Evolutionary conservation across 2,329 filamentous ascomycete species (phyloP).

Genomic region (Zymoseptoria ardabiliae): DNA sequence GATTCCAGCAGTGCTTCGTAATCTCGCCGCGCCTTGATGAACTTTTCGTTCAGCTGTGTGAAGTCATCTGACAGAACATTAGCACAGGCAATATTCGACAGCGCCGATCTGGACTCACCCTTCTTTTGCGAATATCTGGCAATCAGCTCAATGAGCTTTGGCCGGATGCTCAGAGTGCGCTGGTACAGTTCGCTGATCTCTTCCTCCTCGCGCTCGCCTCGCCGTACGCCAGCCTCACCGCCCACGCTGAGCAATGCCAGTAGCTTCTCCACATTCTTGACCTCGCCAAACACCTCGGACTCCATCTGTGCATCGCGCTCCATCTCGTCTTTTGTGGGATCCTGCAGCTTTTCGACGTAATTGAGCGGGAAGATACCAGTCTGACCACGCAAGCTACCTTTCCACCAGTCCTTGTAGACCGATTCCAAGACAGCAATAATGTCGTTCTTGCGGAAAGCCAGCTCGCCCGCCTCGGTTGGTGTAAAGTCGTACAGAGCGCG

Average conservation of each 20-base stretch:
- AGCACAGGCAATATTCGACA: neutral
- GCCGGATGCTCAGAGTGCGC: conserved; percentile 84
- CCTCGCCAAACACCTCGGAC: conserved; percentile 66
- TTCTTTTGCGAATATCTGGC: conserved; percentile 99
- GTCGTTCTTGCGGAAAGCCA: conserved; percentile 94
- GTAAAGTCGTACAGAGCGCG: conserved; percentile 91
- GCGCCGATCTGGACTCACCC: conserved; percentile 47
- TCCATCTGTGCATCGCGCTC: conserved; percentile 97
- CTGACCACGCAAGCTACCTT: conserved; percentile 85
- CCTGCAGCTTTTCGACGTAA: conserved; percentile 94
- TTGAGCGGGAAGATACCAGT: conserved; percentile 98
- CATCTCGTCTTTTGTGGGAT: conserved; percentile 88
- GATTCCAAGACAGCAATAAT: conserved; percentile 96
- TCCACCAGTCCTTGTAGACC: conserved; percentile 99
- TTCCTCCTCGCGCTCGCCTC: conserved; percentile 67
- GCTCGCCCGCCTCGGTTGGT: conserved; percentile 85
- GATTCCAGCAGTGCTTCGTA: conserved; percentile 94
- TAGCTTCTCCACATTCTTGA: conserved; percentile 71
- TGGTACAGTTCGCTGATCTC: conserved; percentile 90
- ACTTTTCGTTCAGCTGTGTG: conserved; percentile 96
- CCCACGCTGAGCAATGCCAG: conserved; percentile 86
- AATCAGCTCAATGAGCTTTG: conserved; percentile 95
- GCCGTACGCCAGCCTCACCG: conserved; percentile 47
- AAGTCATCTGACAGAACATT: conserved; percentile 67
- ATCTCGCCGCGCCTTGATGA: conserved; percentile 95